Evolutionary conservation across 352 stramenopile species (phyloP).

Genomic region (Pythium phragmiticola): DNA sequence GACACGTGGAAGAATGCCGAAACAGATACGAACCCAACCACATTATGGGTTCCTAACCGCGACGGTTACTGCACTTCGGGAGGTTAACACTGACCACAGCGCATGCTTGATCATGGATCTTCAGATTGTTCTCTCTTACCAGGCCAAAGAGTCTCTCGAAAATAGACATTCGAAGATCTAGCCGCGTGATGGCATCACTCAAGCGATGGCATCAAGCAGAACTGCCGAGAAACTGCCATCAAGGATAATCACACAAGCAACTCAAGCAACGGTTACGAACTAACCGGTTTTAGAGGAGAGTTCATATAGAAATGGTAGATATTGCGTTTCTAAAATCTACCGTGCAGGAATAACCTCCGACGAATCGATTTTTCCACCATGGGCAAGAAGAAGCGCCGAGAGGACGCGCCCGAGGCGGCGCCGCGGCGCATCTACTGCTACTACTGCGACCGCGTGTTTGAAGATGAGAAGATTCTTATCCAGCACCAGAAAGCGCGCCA

Average conservation of each 20-base stretch:
- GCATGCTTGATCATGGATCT: too few species aligned
- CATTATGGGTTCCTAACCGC: background rate
- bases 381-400: conserved; percentile 85
- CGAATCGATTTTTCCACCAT: conserved; percentile 27
- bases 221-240: background rate
- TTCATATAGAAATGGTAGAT: conserved; percentile 20
- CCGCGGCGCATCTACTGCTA: conserved; percentile 88
- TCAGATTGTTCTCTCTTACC: too few species aligned
- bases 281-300: conserved; percentile 3
- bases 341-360: conserved; percentile 7
- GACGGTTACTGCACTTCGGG: background rate
- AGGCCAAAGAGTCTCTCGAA: background rate
- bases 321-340: conserved; percentile 10
- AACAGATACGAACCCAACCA: conserved; percentile 23
- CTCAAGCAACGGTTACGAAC: background rate
- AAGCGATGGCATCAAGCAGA: background rate
- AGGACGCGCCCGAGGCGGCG: conserved; percentile 47
- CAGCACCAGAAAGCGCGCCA: conserved; percentile 93
- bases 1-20: conserved; percentile 30
- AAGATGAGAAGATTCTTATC: conserved; percentile 91
- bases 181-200: background rate
- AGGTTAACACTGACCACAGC: background rate
- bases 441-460: conserved; percentile 92
- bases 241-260: background rate
- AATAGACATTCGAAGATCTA: too few species aligned